Conservation (phyloP, 2,329 filamentous ascomycete genomes). For the Tothia fuscella region DNA sequence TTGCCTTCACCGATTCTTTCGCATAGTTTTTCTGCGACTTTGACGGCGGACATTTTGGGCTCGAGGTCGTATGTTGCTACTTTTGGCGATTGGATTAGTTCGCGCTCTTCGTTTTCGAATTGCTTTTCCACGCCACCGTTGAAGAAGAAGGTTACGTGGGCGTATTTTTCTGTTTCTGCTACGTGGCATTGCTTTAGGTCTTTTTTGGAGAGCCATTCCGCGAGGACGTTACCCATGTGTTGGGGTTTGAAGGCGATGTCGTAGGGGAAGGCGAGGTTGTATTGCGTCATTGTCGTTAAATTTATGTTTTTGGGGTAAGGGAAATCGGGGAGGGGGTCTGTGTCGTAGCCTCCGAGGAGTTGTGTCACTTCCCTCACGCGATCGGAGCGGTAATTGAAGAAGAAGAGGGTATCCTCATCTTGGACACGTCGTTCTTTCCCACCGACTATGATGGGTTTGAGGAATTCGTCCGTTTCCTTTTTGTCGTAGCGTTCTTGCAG, state of each 20-base stretch:
- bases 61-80: constrained; percentile 92
- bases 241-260: constrained; percentile 87
- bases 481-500: constrained; percentile 81
- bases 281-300: constrained; percentile 95
- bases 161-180: constrained; percentile 98
- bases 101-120: constrained; percentile 81
- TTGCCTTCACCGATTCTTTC: constrained; percentile 76
- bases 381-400: constrained; percentile 99
- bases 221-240: constrained; percentile 94
- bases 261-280: constrained; percentile 93
- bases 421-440: constrained; percentile 78
- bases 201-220: constrained; percentile 89
- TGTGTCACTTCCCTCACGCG: constrained; percentile 94
- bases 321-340: constrained; percentile 82
- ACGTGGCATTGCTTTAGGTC: constrained; percentile 86
- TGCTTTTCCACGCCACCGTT: constrained; percentile 97
- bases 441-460: constrained; percentile 92
- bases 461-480: constrained; percentile 90
- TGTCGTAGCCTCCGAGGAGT: constrained; percentile 82
- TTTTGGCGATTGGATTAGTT: constrained; percentile 89
- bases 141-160: constrained; percentile 99
- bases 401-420: constrained; percentile 89
- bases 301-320: constrained; percentile 78
- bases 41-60: constrained; percentile 89
- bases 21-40: constrained; percentile 76